Evolutionary conservation across 495 filamentous ascomycete species (phyloP).

Genomic region (Aspergillus bertholletiae): DNA sequence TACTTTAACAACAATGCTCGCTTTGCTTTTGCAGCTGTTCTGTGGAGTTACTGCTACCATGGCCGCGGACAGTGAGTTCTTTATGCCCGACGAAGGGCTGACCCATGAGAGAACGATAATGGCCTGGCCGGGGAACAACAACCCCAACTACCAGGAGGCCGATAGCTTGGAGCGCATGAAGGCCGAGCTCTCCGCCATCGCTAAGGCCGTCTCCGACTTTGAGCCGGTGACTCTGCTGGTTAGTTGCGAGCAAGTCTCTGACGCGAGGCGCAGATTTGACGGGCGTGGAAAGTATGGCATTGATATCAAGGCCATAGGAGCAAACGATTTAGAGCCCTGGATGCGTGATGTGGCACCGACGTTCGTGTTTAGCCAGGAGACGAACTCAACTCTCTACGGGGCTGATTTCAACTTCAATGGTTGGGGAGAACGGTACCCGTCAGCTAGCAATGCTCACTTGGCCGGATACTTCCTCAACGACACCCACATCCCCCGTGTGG

Average conservation of each 20-base stretch:
- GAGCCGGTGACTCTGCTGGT: not conserved
- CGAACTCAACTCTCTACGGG: not conserved
- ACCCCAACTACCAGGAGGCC: not conserved
- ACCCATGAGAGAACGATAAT: not conserved
- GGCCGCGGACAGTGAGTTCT: not conserved
- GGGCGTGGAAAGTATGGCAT: not conserved
- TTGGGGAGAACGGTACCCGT: not conserved
- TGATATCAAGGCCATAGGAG: not conserved
- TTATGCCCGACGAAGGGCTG: not conserved
- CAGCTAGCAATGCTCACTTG: not conserved
- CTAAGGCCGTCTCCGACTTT: not conserved
- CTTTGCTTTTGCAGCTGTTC: not conserved
- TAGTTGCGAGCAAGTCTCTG: not conserved
- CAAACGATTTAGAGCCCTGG: not conserved
- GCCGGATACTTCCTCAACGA: not conserved
- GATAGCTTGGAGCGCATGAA: not conserved
- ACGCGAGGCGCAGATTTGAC: not conserved
- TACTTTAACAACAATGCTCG: too few relatives aligned
- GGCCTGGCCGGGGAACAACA: not conserved
- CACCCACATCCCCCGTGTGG: slow-evolving; percentile 2
- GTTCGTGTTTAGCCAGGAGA: not conserved
- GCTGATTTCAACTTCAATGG: not conserved
- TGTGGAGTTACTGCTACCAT: not conserved
- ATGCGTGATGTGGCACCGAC: not conserved
- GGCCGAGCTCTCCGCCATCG: not conserved